Conservation (phyloP, 2,329 filamentous ascomycete genomes). For the Uncinocarpus reesii region DNA sequence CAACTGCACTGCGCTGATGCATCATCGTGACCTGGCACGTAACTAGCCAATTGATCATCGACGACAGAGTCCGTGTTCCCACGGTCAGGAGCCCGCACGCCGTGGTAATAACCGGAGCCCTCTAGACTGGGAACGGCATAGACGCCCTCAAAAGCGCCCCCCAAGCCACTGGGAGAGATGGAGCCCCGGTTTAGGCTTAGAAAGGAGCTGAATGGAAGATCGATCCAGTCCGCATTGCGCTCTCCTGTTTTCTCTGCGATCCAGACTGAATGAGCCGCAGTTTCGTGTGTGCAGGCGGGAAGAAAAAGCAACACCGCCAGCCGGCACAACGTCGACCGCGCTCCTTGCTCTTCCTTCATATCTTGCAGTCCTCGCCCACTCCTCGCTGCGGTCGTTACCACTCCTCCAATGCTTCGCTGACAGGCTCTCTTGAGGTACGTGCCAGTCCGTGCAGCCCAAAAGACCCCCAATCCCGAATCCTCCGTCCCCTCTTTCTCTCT, state of each 20-base stretch:
- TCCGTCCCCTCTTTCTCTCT: not conserved
- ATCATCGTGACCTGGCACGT: not conserved
- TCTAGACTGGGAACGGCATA: slow-evolving; percentile 1
- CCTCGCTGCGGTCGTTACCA: too few species aligned
- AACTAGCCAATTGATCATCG: slow-evolving; percentile 1
- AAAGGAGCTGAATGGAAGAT: not conserved
- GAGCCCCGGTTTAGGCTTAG: not conserved
- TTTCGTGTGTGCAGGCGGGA: slow-evolving; percentile 3
- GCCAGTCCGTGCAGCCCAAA: too few species aligned
- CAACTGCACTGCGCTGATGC: not conserved
- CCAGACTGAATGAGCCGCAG: slow-evolving; percentile 4
- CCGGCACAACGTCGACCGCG: too few species aligned
- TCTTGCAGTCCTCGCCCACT: too few species aligned
- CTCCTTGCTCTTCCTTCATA: too few species aligned
- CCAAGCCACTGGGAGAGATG: not conserved
- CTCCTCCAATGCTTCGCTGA: too few species aligned
- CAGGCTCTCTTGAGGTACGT: too few species aligned
- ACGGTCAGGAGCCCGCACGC: not conserved
- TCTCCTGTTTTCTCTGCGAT: not conserved
- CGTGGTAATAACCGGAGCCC: not conserved
- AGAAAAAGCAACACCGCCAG: not conserved
- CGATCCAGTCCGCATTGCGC: not conserved
- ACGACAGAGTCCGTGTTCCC: not conserved
- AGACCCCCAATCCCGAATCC: not conserved
- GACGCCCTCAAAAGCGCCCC: not conserved